phyloP scores from a whole-genome alignment of 179 eudicot species.

The Actinidia arguta region DNA sequence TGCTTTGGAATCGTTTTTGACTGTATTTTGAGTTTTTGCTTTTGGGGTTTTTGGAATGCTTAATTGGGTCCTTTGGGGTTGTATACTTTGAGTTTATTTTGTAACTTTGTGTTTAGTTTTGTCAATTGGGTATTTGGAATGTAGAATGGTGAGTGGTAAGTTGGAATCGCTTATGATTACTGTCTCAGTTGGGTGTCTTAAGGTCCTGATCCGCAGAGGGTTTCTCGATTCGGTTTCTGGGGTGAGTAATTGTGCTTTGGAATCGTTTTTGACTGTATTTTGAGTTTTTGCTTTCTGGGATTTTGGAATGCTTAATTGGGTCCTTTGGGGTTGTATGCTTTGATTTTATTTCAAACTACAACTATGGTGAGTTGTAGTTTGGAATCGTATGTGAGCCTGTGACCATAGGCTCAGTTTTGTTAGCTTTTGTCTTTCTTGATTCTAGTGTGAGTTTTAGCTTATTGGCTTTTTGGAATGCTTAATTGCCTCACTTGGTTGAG shows the following conservation, averaged over 20 bases:
- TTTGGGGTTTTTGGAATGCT: neutral
- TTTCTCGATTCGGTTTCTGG: conserved; percentile 72
- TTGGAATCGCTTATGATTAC: no score
- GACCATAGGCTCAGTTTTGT: neutral
- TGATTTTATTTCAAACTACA: neutral
- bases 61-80: neutral
- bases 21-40: neutral
- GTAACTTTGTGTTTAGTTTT: neutral
- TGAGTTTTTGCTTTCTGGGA: neutral
- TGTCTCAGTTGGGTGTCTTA: conserved; percentile 58
- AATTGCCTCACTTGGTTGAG: no score
- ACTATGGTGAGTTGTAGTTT: neutral
- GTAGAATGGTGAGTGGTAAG: neutral
- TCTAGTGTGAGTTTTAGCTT: no score
- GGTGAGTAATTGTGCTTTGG: conserved; percentile 43
- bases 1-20: neutral
- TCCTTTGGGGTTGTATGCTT: neutral
- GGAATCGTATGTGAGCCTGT: no score
- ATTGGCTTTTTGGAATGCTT: no score
- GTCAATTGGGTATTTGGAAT: neutral
- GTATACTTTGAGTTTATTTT: neutral
- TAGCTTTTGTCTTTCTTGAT: no score
- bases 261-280: neutral
- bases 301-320: neutral
- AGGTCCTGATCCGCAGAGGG: conserved; percentile 50